Evolutionary conservation across 352 stramenopile species (phyloP).

Genomic region (Globisporangium cederbergense): DNA sequence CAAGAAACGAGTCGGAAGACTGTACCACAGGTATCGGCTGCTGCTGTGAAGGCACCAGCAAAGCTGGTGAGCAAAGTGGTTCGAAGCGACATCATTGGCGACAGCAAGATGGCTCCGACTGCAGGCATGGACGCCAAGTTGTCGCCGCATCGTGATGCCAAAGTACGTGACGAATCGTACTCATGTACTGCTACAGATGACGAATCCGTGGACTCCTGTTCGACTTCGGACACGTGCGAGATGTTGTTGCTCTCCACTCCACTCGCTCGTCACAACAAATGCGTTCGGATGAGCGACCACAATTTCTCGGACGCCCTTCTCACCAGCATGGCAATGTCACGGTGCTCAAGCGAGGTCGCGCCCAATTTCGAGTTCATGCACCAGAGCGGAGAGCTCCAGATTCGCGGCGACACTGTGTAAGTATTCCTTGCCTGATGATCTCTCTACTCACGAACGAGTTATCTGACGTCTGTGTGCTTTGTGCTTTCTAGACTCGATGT

Average conservation of each 20-base stretch:
- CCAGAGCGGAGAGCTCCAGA: slow-evolving; percentile 21
- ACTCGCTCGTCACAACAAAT: neutral
- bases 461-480: neutral
- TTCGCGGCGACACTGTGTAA: slow-evolving; percentile 23
- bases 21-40: neutral
- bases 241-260: neutral
- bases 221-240: slow-evolving; percentile 13
- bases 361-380: slow-evolving; percentile 20
- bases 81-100: neutral
- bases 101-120: neutral
- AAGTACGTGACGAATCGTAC: slow-evolving; percentile 3
- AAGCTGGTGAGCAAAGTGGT: neutral
- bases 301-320: slow-evolving; percentile 12
- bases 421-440: neutral
- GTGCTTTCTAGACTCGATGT: slow-evolving; percentile 17
- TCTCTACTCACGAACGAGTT: neutral
- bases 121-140: slow-evolving; percentile 3
- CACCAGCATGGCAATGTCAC: slow-evolving; percentile 27
- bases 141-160: neutral
- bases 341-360: slow-evolving; percentile 17
- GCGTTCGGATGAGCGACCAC: neutral
- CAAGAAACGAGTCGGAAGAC: neutral
- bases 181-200: slow-evolving; percentile 5
- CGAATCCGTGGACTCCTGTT: slow-evolving; percentile 14
- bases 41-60: neutral